phyloP scores from a whole-genome alignment of 108 stramenopile species.

The Schizochytrium sp. region DNA sequence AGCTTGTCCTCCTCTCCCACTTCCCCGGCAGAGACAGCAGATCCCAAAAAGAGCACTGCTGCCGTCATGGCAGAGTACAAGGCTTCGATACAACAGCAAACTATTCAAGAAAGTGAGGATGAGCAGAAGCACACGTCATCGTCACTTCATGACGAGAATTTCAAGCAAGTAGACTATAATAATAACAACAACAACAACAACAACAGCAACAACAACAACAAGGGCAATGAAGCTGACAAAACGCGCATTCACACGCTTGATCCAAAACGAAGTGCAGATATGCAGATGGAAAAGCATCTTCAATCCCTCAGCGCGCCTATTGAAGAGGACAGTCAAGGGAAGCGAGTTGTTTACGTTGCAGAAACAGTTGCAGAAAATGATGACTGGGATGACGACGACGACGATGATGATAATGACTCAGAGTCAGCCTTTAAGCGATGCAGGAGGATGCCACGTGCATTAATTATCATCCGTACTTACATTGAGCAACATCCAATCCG shows the following conservation, averaged over 20 bases:
- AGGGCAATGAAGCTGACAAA: neutral
- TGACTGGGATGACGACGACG: conserved; percentile 1
- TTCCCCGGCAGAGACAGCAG: too few relatives aligned
- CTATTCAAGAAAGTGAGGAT: too few relatives aligned
- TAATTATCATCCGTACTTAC: neutral
- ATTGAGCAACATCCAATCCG: neutral
- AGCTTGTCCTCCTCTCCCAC: too few relatives aligned
- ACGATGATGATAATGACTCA: neutral
- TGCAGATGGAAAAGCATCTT: conserved; percentile 13
- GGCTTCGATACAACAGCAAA: too few relatives aligned
- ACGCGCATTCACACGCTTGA: neutral
- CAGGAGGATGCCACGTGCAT: too few relatives aligned
- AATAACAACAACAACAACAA: too few relatives aligned
- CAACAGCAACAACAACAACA: too few relatives aligned
- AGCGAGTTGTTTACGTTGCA: neutral
- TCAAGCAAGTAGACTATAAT: too few relatives aligned
- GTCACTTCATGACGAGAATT: too few relatives aligned
- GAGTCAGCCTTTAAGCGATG: neutral
- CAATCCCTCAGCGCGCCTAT: conserved; percentile 9
- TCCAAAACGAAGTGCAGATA: neutral
- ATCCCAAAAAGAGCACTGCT: too few relatives aligned
- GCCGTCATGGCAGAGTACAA: too few relatives aligned
- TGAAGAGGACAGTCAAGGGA: neutral
- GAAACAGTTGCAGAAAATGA: neutral
- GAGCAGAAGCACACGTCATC: too few relatives aligned